Evolutionary conservation across 192 early-diverging fungal species (phyloP).

Genomic region (Podila epigama): DNA sequence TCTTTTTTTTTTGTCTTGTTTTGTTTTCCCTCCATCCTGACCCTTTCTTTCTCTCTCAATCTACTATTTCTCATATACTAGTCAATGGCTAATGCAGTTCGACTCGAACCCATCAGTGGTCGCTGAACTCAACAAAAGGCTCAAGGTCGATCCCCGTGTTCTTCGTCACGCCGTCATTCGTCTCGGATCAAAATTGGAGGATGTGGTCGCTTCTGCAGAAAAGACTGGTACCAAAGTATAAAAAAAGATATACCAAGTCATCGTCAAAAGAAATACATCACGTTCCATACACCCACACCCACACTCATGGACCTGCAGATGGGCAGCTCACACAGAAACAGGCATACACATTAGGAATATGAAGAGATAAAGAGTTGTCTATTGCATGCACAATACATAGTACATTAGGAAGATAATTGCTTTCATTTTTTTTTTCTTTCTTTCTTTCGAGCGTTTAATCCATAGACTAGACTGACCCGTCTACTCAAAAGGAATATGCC

Average conservation of each 20-base stretch:
- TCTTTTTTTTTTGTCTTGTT: not conserved
- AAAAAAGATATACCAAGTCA: too few relatives aligned
- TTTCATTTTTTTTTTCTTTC: slow-evolving; percentile 3
- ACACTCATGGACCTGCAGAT: not conserved
- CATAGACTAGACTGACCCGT: too few relatives aligned
- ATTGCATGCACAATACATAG: too few relatives aligned
- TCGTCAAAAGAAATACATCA: too few relatives aligned
- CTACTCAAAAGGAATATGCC: too few relatives aligned
- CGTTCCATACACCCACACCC: not conserved
- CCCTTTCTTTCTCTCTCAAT: not conserved
- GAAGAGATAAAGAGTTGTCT: too few relatives aligned
- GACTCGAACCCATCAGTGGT: slow-evolving; percentile 73
- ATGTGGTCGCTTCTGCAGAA: slow-evolving; percentile 61
- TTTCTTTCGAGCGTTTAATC: not conserved
- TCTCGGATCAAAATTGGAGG: slow-evolving; percentile 68
- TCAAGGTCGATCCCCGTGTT: slow-evolving; percentile 75
- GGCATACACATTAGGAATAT: too few relatives aligned
- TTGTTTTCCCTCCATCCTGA: not conserved
- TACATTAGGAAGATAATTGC: not conserved
- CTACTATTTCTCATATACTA: slow-evolving; percentile 22
- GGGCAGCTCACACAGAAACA: too few relatives aligned
- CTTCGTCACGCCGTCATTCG: slow-evolving; percentile 77
- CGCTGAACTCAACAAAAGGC: slow-evolving; percentile 65
- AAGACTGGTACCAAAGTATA: slow-evolving; percentile 51
- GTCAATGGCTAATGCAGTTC: slow-evolving; percentile 83